Base-by-base conservation (phyloP, 1,139 yeast species). In the Candida neerlandica region DNA sequence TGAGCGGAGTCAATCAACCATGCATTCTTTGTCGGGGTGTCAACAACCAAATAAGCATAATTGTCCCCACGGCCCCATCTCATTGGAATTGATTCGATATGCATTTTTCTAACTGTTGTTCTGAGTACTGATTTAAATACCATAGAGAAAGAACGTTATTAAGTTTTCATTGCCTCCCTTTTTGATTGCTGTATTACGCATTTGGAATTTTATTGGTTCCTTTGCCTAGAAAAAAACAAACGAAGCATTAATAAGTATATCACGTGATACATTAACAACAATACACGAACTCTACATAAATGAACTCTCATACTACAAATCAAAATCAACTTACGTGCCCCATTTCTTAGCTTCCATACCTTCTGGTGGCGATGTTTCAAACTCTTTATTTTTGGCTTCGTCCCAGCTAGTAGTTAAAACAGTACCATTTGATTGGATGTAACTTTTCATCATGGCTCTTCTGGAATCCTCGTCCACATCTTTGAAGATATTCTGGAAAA, bases 401-500 rank as follows among this genome's bases (percentile, higher is more conserved):
- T 73, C 80, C 99, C 99, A 95, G 64, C 89, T 88, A 5, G 99
- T 95, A 45, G 96, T 89, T 54, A 95, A 73, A 1, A 96, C 84
- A 0, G 99, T 95, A 16, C 99, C 99, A 57, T 89, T 88, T 58
- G 96, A 89, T 67, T 95, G 97, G n/a, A 83, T 77, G 61, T 82
- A 94, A 47, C 97, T 89, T 70, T 95, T 95, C 95, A 90, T 88
- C 98, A 95, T 95, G 1, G 99, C 99, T 51, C 96, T 78, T 58
- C 77, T 77, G 0, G 96, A 86, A 61, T 94, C 97, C 10, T 88
- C 96, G 62, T 91, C 96, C 0, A 96, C 95, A 56, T 80, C 84
- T 38, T 80, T 78, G 69, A 87, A 95, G 11, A 95, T 65, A 53
- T 82, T 77, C 56, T 84, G 80, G 71, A 95, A 94, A 61, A 95